Evolutionary conservation across 1,139 yeast species (phyloP), one percentile per base, ranked within the genome.

Genomic region (Debaryomyces udenii): DNA sequence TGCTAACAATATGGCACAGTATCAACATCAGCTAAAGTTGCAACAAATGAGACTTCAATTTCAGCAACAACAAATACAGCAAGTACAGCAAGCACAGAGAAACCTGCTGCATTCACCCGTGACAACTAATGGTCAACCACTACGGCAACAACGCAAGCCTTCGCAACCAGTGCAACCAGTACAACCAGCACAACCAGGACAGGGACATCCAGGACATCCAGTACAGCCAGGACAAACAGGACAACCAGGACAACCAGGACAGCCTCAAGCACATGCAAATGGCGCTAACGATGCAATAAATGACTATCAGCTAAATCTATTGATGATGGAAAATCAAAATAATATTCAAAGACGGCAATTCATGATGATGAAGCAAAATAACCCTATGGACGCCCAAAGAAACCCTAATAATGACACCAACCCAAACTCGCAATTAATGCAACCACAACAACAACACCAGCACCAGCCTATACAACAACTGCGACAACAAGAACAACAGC

Each of bases 311-410:
- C 44, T 53, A 45, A 61, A 55, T 38, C 43, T 61, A 29, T 42
- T 57, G 33, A 51, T 57, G 34, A 58, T 59, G 63, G 65, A 59
- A 26, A 56, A 56, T 42, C 66, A 58, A 39, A 59, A 60, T 38
- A 54, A 58, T 42, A 35, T 56, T 29, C 66, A 59, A 38, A 52
- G 57, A 44, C 56, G 56, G 26, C 65, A 59, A 40, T 55, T 53
- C 35, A 37, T 58, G 40, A 44, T 56, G 16, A 34, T 47, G 55
- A 32, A 37, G 22, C 40, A 56, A 42, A 62, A 59, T 35, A 26
- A 26, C 9, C 14, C 7, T 38, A 27, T 26, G 26, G 32, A 33
- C 38, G 9, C 18, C 38, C 26, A 26, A 47, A 48, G 14, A 53
- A 46, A 29, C 43, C 42, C 9, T 52, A 45, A 30, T 42, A 29